Evolutionary conservation across 225 moss, liverwort and hornwort species (phyloP).

Genomic region (Antitrichia curtipendula): DNA sequence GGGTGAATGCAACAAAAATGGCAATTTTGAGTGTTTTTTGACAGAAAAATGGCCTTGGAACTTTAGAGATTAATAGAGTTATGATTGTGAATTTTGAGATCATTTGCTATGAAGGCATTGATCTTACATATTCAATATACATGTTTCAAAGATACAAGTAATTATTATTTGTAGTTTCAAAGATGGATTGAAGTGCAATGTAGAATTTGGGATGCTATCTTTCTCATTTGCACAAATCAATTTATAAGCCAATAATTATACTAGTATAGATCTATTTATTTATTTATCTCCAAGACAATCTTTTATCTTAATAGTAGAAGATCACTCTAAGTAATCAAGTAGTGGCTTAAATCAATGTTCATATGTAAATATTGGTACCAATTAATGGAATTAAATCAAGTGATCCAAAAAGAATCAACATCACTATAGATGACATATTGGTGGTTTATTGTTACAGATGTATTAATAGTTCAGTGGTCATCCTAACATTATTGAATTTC

Average conservation of each 20-base stretch:
- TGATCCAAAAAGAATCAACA: not conserved
- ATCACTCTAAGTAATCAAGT: rapidly evolving
- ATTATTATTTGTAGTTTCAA: not conserved
- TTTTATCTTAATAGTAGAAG: not conserved
- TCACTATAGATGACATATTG: not conserved
- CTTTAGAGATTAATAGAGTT: no score
- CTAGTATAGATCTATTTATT: not conserved
- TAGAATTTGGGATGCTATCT: not conserved
- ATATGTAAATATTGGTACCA: not conserved
- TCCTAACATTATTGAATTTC: not conserved
- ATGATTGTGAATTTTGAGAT: not conserved
- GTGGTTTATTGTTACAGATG: no score
- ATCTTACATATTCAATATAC: not conserved
- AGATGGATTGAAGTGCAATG: not conserved
- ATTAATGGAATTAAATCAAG: not conserved
- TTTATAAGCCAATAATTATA: not conserved
- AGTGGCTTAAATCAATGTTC: not conserved
- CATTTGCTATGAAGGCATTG: no score
- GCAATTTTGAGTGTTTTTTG: no score
- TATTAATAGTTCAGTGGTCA: no score
- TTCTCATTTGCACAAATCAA: not conserved
- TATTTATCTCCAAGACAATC: not conserved
- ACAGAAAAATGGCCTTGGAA: no score
- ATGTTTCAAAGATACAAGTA: not conserved
- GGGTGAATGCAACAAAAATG: no score